These are phyloP conservation scores for Licmophora abbreviata DNA, from an alignment of 108 stramenopile genomes.

Conservation along the genomic window DNA sequence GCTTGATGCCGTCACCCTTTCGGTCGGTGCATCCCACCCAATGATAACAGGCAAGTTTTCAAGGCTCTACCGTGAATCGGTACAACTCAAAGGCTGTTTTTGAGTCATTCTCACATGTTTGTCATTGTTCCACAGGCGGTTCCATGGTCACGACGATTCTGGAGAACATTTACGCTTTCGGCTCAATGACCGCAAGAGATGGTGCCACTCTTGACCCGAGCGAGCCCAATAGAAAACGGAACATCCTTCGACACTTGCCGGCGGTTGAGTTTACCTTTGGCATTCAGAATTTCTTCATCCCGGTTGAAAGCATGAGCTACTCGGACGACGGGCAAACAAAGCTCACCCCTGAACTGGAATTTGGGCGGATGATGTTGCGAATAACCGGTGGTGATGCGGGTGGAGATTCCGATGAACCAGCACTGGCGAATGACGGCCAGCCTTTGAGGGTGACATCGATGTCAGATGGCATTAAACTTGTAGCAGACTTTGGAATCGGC, in stretches of 20 bases:
- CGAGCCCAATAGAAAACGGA: conserved; percentile 58
- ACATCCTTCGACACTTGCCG: conserved; percentile 79
- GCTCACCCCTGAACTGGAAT: conserved; percentile 66
- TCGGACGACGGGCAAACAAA: conserved; percentile 79
- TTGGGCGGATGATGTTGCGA: conserved; percentile 61
- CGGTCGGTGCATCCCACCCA: conserved; percentile 74
- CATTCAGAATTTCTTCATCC: conserved; percentile 72
- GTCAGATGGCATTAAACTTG: conserved; percentile 66
- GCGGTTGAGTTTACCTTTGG: conserved; percentile 78
- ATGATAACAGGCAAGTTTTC: too few species aligned
- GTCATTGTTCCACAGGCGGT: conserved; percentile 77
- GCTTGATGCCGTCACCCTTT: conserved; percentile 69
- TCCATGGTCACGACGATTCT: conserved; percentile 74
- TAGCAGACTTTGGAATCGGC: conserved; percentile 65
- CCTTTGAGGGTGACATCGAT: conserved; percentile 13
- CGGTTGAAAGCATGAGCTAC: conserved; percentile 66
- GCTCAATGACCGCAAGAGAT: conserved; percentile 66
- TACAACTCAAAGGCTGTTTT: too few species aligned
- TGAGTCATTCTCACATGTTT: too few species aligned
- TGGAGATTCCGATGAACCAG: conserved; percentile 8
- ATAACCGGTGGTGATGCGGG: conserved; percentile 49
- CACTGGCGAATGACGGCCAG: conserved; percentile 5
- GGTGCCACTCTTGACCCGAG: conserved; percentile 68
- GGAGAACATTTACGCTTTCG: conserved; percentile 76
- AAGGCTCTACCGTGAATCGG: too few species aligned